Conservation (phyloP, 2,329 filamentous ascomycete species). For the Seiridium cupressi region DNA sequence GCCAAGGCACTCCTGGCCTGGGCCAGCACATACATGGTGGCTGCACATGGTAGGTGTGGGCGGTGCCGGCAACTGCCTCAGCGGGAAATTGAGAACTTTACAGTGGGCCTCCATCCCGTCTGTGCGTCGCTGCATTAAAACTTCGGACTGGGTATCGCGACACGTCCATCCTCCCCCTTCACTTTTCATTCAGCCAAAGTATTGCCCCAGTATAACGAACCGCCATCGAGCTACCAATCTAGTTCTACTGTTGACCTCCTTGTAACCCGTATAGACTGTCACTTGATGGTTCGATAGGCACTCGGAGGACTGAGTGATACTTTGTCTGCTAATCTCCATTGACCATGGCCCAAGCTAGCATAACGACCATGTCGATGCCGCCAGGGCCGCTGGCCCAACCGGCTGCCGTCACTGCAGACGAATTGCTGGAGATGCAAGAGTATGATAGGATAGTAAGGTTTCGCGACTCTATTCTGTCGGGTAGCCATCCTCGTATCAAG, state of each 20-base stretch:
- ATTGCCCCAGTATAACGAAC: background rate
- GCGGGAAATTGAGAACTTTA: background rate
- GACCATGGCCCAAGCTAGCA: constrained; percentile 22
- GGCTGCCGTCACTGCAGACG: constrained; percentile 24
- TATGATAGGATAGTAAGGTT: constrained; percentile 81
- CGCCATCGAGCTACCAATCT: background rate
- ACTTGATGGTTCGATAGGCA: background rate
- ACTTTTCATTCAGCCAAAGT: constrained; percentile 8
- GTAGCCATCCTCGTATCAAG: constrained; percentile 67
- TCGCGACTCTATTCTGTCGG: constrained; percentile 77
- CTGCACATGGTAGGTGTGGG: too few relatives aligned
- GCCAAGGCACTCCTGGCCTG: too few relatives aligned
- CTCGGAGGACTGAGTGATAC: background rate
- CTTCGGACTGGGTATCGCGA: constrained; percentile 14
- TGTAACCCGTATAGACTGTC: background rate
- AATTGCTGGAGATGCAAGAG: constrained; percentile 60
- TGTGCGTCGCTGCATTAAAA: background rate
- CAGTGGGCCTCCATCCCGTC: background rate
- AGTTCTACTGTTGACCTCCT: background rate
- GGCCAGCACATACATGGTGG: too few relatives aligned
- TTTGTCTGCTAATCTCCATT: constrained; percentile 9
- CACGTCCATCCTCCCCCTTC: constrained; percentile 13
- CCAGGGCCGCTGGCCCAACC: constrained; percentile 6
- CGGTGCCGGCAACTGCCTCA: background rate
- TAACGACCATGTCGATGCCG: constrained; percentile 15